These are phyloP conservation scores for Pholiota conissans DNA, from an alignment of 768 basidiomycete genomes.

Conservation along the genomic window DNA sequence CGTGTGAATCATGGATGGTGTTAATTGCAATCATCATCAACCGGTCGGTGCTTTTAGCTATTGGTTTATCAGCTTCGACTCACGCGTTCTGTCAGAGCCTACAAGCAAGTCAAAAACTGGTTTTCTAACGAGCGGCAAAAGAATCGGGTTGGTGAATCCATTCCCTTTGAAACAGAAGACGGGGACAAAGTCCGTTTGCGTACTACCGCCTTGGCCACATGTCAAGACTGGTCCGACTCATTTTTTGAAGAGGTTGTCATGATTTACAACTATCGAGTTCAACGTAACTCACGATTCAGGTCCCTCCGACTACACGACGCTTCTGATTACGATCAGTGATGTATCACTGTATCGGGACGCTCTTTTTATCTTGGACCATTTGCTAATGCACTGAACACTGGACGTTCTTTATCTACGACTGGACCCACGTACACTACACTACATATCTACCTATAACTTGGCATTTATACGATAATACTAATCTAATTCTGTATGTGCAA, in stretches of 20 bases:
- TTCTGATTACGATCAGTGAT: constrained; percentile 16
- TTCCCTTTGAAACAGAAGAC: constrained; percentile 35
- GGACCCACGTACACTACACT: constrained; percentile 1
- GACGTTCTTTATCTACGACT: constrained; percentile 2
- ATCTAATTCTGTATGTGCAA: constrained; percentile 4
- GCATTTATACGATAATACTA: constrained; percentile 5
- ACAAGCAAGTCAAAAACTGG: constrained; percentile 67
- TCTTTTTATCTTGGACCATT: constrained; percentile 1
- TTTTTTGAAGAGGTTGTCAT: constrained; percentile 64
- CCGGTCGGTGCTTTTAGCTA: constrained; percentile 35
- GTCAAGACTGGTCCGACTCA: constrained; percentile 59
- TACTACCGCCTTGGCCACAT: constrained; percentile 44
- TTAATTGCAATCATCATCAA: constrained; percentile 57
- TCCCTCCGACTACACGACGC: constrained; percentile 14
- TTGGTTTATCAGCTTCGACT: constrained; percentile 1
- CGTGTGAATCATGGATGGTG: constrained; percentile 60
- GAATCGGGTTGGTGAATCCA: constrained; percentile 38
- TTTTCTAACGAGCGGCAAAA: constrained; percentile 65
- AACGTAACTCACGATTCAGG: constrained; percentile 30
- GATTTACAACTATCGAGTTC: constrained; percentile 50
- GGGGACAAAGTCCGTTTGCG: constrained; percentile 50
- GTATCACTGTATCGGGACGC: constrained; percentile 4
- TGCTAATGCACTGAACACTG: constrained; percentile 2
- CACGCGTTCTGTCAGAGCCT: constrained; percentile 37
- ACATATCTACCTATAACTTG: neutral